These are phyloP conservation scores for Boletellus sp. DNA, from an alignment of 768 basidiomycete genomes.

Conservation along the genomic window DNA sequence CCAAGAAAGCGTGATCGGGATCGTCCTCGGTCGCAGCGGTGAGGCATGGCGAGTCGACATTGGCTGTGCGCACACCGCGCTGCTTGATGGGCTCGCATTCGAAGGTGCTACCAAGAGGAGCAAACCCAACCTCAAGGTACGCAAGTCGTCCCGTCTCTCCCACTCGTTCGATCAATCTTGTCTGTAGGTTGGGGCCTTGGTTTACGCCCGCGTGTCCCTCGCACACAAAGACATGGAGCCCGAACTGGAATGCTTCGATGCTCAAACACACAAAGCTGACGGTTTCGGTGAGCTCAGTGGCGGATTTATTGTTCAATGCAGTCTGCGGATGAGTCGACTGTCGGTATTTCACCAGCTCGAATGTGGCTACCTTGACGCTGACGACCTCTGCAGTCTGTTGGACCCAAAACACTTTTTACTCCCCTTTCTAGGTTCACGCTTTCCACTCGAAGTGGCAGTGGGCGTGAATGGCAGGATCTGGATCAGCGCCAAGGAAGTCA, in stretches of 20 bases:
- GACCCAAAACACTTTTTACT: conserved; percentile 81
- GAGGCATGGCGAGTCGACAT: conserved; percentile 95
- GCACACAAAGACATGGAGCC: conserved; percentile 99
- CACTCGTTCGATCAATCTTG: conserved; percentile 3
- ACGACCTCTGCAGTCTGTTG: conserved; percentile 52
- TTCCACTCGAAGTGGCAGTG: conserved; percentile 84
- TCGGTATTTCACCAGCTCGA: conserved; percentile 37
- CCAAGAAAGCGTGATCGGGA: conserved; percentile 86
- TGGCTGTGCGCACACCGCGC: conserved; percentile 80
- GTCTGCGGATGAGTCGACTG: conserved; percentile 83
- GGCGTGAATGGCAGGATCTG: conserved; percentile 93
- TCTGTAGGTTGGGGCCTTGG: conserved; percentile 76
- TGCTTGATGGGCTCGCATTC: conserved; percentile 87
- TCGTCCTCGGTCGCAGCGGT: conserved; percentile 73
- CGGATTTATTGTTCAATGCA: conserved; percentile 79
- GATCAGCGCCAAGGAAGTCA: conserved; percentile 72
- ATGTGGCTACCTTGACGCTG: conserved; percentile 3
- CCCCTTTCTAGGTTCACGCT: conserved; percentile 71
- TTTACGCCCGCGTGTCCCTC: conserved; percentile 89
- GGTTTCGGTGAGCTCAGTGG: conserved; percentile 93
- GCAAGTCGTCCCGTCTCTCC: conserved; percentile 6
- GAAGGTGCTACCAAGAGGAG: conserved; percentile 95
- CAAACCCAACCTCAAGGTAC: conserved; percentile 87
- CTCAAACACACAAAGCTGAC: conserved; percentile 85
- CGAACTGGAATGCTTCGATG: conserved; percentile 94